A percentile compares a stretch with the other conserved stretches of the same genome.
phyloP scores from a whole-genome alignment of 352 stramenopile species.

The Phytophthora quininea region DNA sequence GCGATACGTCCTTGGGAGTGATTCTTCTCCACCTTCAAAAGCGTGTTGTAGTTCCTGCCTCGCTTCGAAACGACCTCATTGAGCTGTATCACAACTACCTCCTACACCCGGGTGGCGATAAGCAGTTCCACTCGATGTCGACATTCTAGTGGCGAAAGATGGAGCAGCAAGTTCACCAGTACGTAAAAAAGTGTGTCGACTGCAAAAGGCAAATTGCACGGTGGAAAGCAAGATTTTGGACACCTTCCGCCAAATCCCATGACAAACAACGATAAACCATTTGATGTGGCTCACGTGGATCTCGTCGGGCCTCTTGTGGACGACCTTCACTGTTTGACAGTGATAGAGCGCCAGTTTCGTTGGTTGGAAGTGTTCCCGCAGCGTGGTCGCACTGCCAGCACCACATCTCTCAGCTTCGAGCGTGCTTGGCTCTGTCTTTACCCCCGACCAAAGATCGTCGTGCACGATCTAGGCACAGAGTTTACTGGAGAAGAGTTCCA shows the following conservation, averaged over 20 bases:
- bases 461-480: slow-evolving; percentile 6
- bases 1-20: background rate
- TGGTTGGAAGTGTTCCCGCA: slow-evolving; percentile 14
- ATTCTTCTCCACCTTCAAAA: background rate
- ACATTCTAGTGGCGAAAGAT: slow-evolving; percentile 16
- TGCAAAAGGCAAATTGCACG: slow-evolving; percentile 2
- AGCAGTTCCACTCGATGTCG: slow-evolving; percentile 7
- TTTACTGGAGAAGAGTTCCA: slow-evolving; percentile 6
- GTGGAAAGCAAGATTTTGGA: too few relatives aligned
- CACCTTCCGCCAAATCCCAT: too few relatives aligned
- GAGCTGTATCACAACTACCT: background rate
- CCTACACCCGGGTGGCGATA: background rate
- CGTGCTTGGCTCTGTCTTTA: slow-evolving; percentile 7
- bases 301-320: background rate
- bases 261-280: background rate
- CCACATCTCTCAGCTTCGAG: slow-evolving; percentile 5
- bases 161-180: background rate
- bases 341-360: slow-evolving; percentile 1
- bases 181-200: background rate
- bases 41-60: background rate
- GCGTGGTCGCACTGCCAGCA: background rate
- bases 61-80: background rate
- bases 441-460: slow-evolving; percentile 1
- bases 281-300: slow-evolving; percentile 15
- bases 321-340: background rate